These are phyloP conservation scores for Tolypocladium inflatum DNA, from an alignment of 2,329 filamentous ascomycete genomes.

Conservation along the genomic window DNA sequence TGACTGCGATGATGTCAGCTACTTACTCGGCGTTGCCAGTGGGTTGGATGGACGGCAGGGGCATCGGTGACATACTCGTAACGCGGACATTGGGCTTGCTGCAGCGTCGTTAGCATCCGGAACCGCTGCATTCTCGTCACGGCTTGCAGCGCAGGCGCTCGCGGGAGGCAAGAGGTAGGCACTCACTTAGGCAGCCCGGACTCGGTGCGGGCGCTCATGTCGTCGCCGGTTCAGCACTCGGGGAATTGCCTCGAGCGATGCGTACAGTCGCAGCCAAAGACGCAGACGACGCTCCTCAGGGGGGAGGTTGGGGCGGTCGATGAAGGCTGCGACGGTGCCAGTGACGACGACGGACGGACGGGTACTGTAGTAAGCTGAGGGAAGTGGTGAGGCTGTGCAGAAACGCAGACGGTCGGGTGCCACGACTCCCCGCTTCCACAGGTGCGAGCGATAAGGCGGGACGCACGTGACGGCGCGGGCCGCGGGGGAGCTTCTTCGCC, in stretches of 20 bases:
- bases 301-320: background rate
- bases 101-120: slow-evolving; percentile 19
- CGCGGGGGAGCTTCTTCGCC: background rate
- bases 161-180: slow-evolving; percentile 2
- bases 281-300: slow-evolving; percentile 2
- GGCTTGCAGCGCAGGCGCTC: background rate
- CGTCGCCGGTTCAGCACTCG: slow-evolving; percentile 2
- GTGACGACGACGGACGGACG: background rate
- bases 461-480: slow-evolving; percentile 2
- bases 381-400: slow-evolving; percentile 8
- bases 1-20: slow-evolving; percentile 56
- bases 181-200: slow-evolving; percentile 26
- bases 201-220: slow-evolving; percentile 23
- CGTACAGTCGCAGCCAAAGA: slow-evolving; percentile 8
- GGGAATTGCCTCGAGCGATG: slow-evolving; percentile 6
- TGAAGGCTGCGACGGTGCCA: background rate
- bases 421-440: slow-evolving; percentile 3
- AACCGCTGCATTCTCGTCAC: background rate
- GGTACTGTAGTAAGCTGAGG: background rate
- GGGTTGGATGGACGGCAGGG: background rate
- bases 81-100: slow-evolving; percentile 84
- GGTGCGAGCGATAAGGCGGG: background rate
- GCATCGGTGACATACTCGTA: slow-evolving; percentile 58
- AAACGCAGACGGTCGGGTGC: slow-evolving; percentile 1
- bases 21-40: slow-evolving; percentile 4